Evolutionary conservation across 2,329 filamentous ascomycete species (phyloP), one percentile per base, ranked within the genome.

Genomic region (Aspergillus ochraceus): DNA sequence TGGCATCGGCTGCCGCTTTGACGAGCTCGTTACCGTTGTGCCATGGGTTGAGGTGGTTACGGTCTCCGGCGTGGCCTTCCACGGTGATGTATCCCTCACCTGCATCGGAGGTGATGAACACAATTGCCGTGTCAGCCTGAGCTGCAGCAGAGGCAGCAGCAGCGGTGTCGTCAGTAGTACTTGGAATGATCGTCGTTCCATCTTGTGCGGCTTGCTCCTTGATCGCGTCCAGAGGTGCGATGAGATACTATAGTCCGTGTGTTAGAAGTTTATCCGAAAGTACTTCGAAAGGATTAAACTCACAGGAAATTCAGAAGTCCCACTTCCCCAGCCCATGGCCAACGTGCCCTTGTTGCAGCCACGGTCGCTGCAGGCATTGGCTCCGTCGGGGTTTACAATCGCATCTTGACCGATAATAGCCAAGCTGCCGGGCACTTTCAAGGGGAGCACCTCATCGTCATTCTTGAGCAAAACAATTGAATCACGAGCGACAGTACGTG

Each of bases 291-390:
- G 6, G 2, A 26, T 11, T 36, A n/a, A 9, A 17, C 17, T 60
- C 32, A 59, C 66, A 0, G 90, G 88, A 77, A 89, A 92, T 58
- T 90, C 83, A 5, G 88, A 81, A 0, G 86, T 88, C 52, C 90
- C 90, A 4, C 86, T 90, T 1, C 90, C 90, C 90, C 90, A 92
- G 12, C 85, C 85, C 83, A 91, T 89, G 39, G 84, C 89, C 2
- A 91, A 79, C 0, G 86, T 88, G 4, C 87, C 88, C 58, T 84
- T 84, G 68, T 90, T 86, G 72, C 88, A 90, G 49, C 83, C 85
- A 65, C 87, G 84, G 66, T 90, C 87, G 0, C 72, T 71, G 66
- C 88, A 91, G 19, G 63, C 61, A 58, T 84, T 84, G 1, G 81
- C 77, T 3, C 82, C 82, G 20, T 73, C 69, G 2, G 73, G 67